Percentiles rank a stretch among this genome's conserved stretches.
Evolutionary conservation across 2,329 filamentous ascomycete species (phyloP).

Genomic region (Decorospora gaudefroyi): DNA sequence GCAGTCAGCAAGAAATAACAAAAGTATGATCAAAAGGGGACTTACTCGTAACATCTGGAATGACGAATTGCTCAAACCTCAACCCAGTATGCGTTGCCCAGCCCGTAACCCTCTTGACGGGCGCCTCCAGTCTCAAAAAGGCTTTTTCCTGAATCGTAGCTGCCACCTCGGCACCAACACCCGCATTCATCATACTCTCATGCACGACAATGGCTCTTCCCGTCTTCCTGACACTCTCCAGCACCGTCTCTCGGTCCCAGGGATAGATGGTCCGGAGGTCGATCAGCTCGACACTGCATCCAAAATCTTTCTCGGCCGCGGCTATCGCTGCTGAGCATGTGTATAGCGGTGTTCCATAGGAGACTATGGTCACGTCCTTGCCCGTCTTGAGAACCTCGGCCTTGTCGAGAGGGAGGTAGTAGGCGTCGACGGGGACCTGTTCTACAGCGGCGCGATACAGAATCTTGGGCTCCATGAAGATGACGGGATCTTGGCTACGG

Average conservation of each 20-base stretch:
- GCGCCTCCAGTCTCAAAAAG: slow-evolving; percentile 82
- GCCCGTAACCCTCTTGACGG: slow-evolving; percentile 82
- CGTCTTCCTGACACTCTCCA: slow-evolving; percentile 84
- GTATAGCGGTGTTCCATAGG: slow-evolving; percentile 88
- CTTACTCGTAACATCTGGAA: slow-evolving; percentile 87
- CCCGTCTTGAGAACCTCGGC: slow-evolving; percentile 83
- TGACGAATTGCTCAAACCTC: slow-evolving; percentile 69
- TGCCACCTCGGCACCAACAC: slow-evolving; percentile 85
- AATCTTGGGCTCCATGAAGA: slow-evolving; percentile 95
- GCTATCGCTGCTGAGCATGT: slow-evolving; percentile 77
- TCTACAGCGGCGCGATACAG: slow-evolving; percentile 90
- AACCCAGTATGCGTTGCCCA: slow-evolving; percentile 85
- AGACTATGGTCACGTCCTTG: slow-evolving; percentile 79
- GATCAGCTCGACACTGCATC: slow-evolving; percentile 79
- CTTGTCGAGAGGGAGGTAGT: slow-evolving; percentile 81
- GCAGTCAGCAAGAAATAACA: slow-evolving; percentile 26
- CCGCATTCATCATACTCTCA: slow-evolving; percentile 88
- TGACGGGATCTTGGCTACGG: slow-evolving; percentile 77
- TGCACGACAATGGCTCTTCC: slow-evolving; percentile 86
- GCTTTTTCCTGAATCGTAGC: slow-evolving; percentile 87
- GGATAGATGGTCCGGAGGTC: slow-evolving; percentile 88
- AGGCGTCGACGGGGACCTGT: slow-evolving; percentile 80
- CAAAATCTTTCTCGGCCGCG: slow-evolving; percentile 74
- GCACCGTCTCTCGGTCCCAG: slow-evolving; percentile 82
- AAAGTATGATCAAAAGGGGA: slow-evolving; percentile 32